Percentiles rank a stretch among this genome's conserved stretches.
Evolutionary conservation across 2,329 filamentous ascomycete species (phyloP).

Genomic region (Alternaria alternata): DNA sequence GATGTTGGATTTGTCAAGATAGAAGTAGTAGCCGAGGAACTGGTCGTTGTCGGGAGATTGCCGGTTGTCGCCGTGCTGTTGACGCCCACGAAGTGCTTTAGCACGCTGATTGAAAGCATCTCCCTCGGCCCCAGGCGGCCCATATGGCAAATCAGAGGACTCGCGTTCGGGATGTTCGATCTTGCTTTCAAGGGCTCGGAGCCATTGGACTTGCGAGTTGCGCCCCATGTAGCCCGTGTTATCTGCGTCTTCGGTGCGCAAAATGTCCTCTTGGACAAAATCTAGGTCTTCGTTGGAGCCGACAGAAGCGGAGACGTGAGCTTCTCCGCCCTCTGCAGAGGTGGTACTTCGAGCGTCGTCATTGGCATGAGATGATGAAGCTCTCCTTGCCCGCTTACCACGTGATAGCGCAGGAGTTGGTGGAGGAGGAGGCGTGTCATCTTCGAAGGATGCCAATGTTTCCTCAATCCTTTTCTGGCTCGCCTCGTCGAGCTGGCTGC

Average conservation of each 20-base stretch:
- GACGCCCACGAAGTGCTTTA: conserved; percentile 7
- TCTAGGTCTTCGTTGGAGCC: conserved; percentile 22
- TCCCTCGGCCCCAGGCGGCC: conserved; percentile 24
- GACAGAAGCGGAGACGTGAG: conserved; percentile 14
- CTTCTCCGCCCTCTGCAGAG: conserved; percentile 12
- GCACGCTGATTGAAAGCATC: conserved; percentile 17
- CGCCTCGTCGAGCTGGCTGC: conserved; percentile 17
- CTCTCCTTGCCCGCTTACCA: conserved; percentile 15
- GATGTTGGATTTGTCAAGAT: conserved; percentile 31
- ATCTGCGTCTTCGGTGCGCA: conserved; percentile 18
- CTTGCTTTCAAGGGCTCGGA: conserved; percentile 23
- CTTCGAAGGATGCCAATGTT: conserved; percentile 18
- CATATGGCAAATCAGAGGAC: conserved; percentile 21
- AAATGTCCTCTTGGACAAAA: conserved; percentile 31
- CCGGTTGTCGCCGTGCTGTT: background rate
- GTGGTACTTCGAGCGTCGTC: conserved; percentile 2
- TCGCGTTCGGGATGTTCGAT: conserved; percentile 18
- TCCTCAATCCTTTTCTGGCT: conserved; percentile 20
- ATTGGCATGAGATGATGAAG: conserved; percentile 1
- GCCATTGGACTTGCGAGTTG: conserved; percentile 38
- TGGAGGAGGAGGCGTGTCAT: conserved; percentile 9
- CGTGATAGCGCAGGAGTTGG: background rate
- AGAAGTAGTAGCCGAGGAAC: conserved; percentile 32
- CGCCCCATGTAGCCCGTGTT: conserved; percentile 38
- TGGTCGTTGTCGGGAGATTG: background rate